Evolutionary conservation across 305 asterid genomes (phyloP), one percentile per base, ranked within the genome.

Genomic region (Plantago coronopus): DNA sequence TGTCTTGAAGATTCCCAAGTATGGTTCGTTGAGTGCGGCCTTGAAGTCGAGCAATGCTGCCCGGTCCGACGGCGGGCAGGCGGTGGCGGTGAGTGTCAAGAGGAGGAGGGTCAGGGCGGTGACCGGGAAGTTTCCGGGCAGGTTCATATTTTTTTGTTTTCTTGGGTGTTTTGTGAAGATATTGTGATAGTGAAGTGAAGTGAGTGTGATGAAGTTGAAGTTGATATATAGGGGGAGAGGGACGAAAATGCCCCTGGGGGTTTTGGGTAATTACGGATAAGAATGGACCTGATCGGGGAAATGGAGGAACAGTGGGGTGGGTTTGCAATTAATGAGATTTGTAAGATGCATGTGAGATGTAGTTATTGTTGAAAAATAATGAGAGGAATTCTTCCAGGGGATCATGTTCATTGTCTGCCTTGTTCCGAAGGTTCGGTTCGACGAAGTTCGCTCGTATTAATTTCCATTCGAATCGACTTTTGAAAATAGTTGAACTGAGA

Each of bases 21-120:
- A 85, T 0, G 95, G 96, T 74, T 88, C 98, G 46, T 64, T 75
- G 9, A 90, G 84, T 17, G 94, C 78, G 10, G 81, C 77, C 77
- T 76, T 78, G 73, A 90, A 73, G 4, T 75, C 76, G 15, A 85
- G 61, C 40, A 90, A 23, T 1, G 97, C 91, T 54, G 74, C 80
- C 75, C 81, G 76, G 77, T 90, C 97, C 1, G 86, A 68, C 54
- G 93, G 80, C 59, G 78, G 48, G 75, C 96, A 90, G 69, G 81
- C 91, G 15, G 59, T 19, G 10, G 46, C 88, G 54, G 79, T 62
- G 56, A 43, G 11, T 5, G 63, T 22, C 1, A 66, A 49, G 40
- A 86, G 64, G 1, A 75, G 62, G 31, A 72, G 51, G 49, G 71
- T 58, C 27, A 65, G 7, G 27, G 78, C 20, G 76, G 49, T 43